phyloP scores from a whole-genome alignment of 257 asterid genomes.

The Solanum arcanum region DNA sequence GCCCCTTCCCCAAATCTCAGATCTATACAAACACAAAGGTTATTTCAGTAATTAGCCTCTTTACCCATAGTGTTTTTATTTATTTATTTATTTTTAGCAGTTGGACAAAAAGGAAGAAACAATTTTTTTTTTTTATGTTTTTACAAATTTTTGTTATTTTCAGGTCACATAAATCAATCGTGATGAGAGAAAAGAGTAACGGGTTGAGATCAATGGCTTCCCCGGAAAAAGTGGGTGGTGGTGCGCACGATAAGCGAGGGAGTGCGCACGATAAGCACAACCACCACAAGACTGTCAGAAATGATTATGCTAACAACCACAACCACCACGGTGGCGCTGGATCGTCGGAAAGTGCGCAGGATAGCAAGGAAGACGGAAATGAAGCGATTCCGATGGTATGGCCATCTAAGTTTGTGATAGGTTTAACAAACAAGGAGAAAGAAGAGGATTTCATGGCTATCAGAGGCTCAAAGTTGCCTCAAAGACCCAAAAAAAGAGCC shows the following conservation, averaged over 20 bases:
- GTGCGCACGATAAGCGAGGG: constrained; percentile 14
- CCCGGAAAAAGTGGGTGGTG: constrained; percentile 18
- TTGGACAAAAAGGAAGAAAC: neutral
- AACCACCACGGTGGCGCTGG: constrained; percentile 25
- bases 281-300: neutral
- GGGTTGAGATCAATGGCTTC: constrained; percentile 35
- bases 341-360: constrained; percentile 50
- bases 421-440: constrained; percentile 80
- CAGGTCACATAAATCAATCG: constrained; percentile 40
- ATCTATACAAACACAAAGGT: constrained; percentile 36
- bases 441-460: constrained; percentile 88
- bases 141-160: neutral
- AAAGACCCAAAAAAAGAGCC: constrained; percentile 89
- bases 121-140: neutral
- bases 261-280: constrained; percentile 5
- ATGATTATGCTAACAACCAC: constrained; percentile 1
- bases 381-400: constrained; percentile 51
- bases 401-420: constrained; percentile 83
- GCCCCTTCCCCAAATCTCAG: constrained; percentile 13
- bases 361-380: constrained; percentile 43
- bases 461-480: constrained; percentile 92
- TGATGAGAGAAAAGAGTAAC: constrained; percentile 43
- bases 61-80: neutral
- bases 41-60: constrained; percentile 28
- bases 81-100: neutral